Evolutionary conservation across 1,284 basidiomycete genomes (phyloP).

Genomic region (Pulchroboletus neoregius): DNA sequence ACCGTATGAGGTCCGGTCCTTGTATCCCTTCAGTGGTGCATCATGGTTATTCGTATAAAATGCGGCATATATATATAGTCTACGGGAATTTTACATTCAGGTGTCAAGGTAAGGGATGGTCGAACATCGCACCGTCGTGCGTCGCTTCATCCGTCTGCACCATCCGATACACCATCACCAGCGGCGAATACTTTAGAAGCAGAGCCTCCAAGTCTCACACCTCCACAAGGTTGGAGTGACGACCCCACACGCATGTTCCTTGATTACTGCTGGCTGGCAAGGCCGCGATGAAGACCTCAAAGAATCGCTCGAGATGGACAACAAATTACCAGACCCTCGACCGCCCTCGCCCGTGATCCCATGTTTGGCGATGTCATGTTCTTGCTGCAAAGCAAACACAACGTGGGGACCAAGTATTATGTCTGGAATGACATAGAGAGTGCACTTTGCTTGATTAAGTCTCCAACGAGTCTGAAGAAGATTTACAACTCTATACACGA

Average conservation of each 20-base stretch:
- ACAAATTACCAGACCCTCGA: neutral
- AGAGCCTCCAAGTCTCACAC: neutral
- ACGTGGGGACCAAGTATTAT: conserved; percentile 1
- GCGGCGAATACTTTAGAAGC: neutral
- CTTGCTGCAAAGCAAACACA: neutral
- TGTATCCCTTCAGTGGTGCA: no score
- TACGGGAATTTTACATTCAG: no score
- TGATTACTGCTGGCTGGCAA: conserved; percentile 4
- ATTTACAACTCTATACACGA: conserved; percentile 2
- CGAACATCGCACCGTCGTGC: no score
- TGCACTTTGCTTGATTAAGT: conserved; percentile 2
- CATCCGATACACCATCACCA: neutral
- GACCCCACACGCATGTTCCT: neutral
- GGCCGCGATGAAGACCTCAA: neutral
- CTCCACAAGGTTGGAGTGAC: neutral
- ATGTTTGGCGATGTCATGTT: neutral
- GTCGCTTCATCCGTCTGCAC: no score
- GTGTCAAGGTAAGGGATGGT: no score
- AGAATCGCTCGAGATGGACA: neutral
- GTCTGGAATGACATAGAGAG: conserved; percentile 5
- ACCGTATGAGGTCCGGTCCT: no score
- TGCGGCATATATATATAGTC: no score
- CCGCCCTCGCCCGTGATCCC: neutral
- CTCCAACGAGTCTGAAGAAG: neutral
- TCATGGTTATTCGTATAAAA: no score